These are phyloP conservation scores for Musa balbisiana DNA, from an alignment of 202 grass and related monocot genomes.

Conservation along the genomic window DNA sequence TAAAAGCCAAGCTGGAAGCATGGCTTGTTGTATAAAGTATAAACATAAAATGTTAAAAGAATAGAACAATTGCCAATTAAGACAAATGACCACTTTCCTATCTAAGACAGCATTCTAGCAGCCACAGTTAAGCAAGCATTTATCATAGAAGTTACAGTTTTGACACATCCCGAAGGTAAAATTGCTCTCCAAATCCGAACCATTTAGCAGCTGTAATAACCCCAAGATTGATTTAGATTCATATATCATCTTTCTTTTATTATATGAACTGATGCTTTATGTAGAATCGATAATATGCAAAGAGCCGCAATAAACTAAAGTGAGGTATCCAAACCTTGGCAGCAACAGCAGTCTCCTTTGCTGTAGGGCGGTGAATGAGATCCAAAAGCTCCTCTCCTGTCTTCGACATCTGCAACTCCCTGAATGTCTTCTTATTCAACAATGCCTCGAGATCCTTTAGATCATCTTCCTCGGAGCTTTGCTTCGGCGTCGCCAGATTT, in stretches of 20 bases:
- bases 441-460: constrained; percentile 82
- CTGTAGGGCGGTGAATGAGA: constrained; percentile 94
- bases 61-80: no score
- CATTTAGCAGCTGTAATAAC: background rate
- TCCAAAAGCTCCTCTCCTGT: constrained; percentile 98
- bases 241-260: background rate
- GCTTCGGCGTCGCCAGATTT: constrained; percentile 36
- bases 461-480: constrained; percentile 75
- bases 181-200: background rate
- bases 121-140: no score
- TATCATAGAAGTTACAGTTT: background rate
- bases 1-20: no score
- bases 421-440: constrained; percentile 87
- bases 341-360: constrained; percentile 89
- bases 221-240: background rate
- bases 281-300: constrained; percentile 11
- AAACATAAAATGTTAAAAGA: no score
- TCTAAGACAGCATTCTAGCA: no score
- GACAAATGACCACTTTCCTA: no score
- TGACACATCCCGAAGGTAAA: background rate
- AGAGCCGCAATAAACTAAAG: constrained; percentile 1
- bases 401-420: constrained; percentile 82
- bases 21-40: no score
- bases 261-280: background rate
- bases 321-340: constrained; percentile 66